Evolutionary conservation across 2,329 filamentous ascomycete species (phyloP).

Genomic region (Celoporthe dispersa): DNA sequence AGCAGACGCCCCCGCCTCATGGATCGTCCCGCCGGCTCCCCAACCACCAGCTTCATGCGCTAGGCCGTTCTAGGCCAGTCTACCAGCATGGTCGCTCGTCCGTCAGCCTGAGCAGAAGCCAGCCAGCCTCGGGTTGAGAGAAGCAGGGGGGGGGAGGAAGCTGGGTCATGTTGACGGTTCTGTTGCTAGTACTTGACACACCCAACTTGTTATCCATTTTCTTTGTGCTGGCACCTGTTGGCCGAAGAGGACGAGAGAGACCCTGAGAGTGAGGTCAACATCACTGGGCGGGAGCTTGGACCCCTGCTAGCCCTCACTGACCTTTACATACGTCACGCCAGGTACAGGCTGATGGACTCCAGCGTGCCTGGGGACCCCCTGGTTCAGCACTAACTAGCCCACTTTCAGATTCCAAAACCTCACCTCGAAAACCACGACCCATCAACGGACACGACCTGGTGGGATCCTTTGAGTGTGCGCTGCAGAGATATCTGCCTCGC

Average conservation of each 20-base stretch:
- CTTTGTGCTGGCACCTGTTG: neutral
- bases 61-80: neutral
- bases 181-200: neutral
- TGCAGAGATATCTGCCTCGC: neutral
- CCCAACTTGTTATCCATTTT: neutral
- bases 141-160: neutral
- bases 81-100: neutral
- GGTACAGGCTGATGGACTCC: neutral
- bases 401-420: neutral
- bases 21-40: conserved; percentile 4
- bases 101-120: neutral
- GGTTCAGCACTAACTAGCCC: neutral
- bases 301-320: neutral
- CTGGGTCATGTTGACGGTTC: conserved; percentile 3
- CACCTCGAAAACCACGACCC: neutral
- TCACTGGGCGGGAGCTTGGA: neutral
- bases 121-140: neutral
- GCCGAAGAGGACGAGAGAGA: neutral
- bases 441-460: neutral
- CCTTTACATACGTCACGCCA: neutral
- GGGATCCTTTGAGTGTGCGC: neutral
- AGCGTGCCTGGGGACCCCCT: neutral
- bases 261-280: neutral
- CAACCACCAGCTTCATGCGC: conserved; percentile 12
- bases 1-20: conserved; percentile 6